These are phyloP conservation scores for Exophiala calicioides DNA, from an alignment of 2,329 filamentous ascomycete genomes.

Conservation along the genomic window DNA sequence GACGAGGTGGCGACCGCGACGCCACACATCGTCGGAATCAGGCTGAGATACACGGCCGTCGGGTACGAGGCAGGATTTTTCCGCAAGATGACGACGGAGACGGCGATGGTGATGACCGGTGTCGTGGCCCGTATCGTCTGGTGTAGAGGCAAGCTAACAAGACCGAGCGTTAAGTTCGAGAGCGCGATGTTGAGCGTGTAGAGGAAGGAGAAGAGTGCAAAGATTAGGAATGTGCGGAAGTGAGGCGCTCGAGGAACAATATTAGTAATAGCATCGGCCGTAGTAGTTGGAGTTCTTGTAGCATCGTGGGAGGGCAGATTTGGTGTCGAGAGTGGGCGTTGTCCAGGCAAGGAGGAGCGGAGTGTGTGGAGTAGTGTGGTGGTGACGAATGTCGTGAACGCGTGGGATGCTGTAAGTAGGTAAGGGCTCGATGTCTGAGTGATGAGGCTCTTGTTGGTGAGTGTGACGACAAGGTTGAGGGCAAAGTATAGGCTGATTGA, in stretches of 20 bases:
- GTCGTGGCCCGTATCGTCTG: slow-evolving; percentile 21
- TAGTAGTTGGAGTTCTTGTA: too few relatives aligned
- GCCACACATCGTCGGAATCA: slow-evolving; percentile 9
- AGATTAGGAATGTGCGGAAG: too few relatives aligned
- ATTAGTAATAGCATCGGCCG: too few relatives aligned
- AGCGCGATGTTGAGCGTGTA: slow-evolving; percentile 23
- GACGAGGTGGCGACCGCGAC: slow-evolving; percentile 16
- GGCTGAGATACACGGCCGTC: slow-evolving; percentile 5
- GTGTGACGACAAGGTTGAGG: slow-evolving; percentile 22
- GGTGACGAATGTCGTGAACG: slow-evolving; percentile 10
- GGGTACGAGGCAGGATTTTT: too few relatives aligned
- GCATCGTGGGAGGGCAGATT: too few relatives aligned
- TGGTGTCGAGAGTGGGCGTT: too few relatives aligned
- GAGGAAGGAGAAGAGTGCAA: slow-evolving; percentile 19
- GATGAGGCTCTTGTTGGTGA: slow-evolving; percentile 18
- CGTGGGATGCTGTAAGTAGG: slow-evolving; percentile 19
- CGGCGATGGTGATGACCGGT: slow-evolving; percentile 25
- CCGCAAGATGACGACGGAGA: too few relatives aligned
- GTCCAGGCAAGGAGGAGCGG: too few relatives aligned
- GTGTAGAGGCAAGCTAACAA: slow-evolving; percentile 20
- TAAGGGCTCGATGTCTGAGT: slow-evolving; percentile 11
- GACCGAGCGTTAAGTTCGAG: slow-evolving; percentile 20
- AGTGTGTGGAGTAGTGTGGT: too few relatives aligned
- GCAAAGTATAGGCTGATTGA: slow-evolving; percentile 15
- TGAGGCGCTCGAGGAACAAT: too few relatives aligned